phyloP scores from a whole-genome alignment of 257 asterid species.

The Penstemon newberryi region DNA sequence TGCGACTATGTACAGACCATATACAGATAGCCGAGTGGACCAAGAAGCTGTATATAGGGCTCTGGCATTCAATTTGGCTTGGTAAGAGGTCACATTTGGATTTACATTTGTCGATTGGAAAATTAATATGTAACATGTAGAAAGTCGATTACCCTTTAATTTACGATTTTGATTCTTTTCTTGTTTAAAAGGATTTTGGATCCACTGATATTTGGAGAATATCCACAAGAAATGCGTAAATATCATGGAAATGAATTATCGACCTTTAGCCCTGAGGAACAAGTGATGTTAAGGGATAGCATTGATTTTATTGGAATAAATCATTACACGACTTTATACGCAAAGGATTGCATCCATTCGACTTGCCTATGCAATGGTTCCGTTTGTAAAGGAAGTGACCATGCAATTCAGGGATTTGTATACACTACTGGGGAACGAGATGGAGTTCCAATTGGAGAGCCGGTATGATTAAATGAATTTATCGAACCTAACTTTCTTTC shows the following conservation, averaged over 20 bases:
- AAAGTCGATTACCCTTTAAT: no score
- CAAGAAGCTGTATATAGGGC: conserved; percentile 67
- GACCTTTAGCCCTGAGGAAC: conserved; percentile 57
- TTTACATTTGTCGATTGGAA: neutral
- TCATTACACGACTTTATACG: conserved; percentile 68
- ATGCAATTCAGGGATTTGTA: conserved; percentile 60
- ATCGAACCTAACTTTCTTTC: neutral
- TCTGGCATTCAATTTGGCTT: conserved; percentile 60
- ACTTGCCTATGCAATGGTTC: conserved; percentile 45
- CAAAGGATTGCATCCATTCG: conserved; percentile 60
- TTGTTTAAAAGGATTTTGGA: conserved; percentile 49
- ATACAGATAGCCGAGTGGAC: conserved; percentile 44
- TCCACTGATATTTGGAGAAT: conserved; percentile 66
- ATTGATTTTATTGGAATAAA: conserved; percentile 73
- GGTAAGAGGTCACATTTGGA: conserved; percentile 43
- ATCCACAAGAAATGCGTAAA: conserved; percentile 73
- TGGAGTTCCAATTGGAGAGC: conserved; percentile 73
- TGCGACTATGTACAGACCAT: conserved; percentile 58
- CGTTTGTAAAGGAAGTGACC: conserved; percentile 50
- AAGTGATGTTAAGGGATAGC: conserved; percentile 43
- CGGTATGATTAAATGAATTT: conserved; percentile 28
- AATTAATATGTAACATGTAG: neutral
- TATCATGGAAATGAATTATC: conserved; percentile 58
- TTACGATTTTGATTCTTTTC: no score
- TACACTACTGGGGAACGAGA: conserved; percentile 38